A percentile compares a stretch with the other conserved stretches of the same genome.
These are phyloP conservation scores for Gossypium arboreum DNA, from an alignment of 345 rosid genomes.

Conservation along the genomic window DNA sequence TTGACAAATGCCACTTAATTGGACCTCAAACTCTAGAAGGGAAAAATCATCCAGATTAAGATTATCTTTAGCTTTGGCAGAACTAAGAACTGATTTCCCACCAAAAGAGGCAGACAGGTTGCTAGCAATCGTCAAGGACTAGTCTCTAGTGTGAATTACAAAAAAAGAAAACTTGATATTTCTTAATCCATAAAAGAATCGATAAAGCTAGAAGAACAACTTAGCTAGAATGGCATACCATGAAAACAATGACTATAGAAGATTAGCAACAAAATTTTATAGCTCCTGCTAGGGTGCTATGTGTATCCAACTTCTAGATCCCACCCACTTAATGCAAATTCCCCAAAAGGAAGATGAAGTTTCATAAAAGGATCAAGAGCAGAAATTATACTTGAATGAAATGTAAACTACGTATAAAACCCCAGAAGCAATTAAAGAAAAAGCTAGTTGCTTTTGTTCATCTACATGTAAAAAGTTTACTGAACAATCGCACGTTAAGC, in stretches of 20 bases:
- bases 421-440: too few species aligned
- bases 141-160: background rate
- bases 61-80: background rate
- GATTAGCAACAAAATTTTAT: background rate
- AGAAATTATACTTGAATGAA: background rate
- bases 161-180: background rate
- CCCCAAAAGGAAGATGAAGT: background rate
- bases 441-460: background rate
- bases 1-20: background rate
- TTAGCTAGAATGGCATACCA: background rate
- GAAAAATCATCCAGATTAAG: background rate
- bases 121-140: background rate
- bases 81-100: slow-evolving; percentile 2
- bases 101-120: background rate
- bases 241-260: background rate
- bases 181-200: background rate
- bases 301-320: background rate
- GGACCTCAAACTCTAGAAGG: background rate
- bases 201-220: background rate
- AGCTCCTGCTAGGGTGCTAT: background rate
- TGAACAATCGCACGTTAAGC: background rate
- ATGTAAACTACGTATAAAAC: background rate
- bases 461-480: background rate
- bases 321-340: background rate
- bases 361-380: background rate